Conservation (phyloP, 768 basidiomycete genomes). For the Trametes gibbosa region DNA sequence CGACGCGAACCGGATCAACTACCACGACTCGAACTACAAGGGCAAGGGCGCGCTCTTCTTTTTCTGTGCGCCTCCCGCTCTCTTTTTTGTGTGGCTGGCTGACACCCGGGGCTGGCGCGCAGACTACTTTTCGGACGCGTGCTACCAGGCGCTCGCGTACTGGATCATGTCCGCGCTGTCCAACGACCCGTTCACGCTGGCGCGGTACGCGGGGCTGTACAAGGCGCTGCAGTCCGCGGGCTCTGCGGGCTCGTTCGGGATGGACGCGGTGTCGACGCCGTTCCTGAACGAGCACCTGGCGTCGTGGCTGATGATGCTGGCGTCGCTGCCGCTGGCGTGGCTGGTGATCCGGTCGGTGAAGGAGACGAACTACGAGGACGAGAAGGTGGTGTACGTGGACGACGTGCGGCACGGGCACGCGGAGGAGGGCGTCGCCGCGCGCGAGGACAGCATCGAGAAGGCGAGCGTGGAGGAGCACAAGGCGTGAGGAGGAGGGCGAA, state of each 20-base stretch:
- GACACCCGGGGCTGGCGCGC: neutral
- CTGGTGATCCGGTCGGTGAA: slow-evolving; percentile 35
- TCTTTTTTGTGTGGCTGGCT: neutral
- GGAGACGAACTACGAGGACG: slow-evolving; percentile 38
- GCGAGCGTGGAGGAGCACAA: slow-evolving; percentile 9
- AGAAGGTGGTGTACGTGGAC: slow-evolving; percentile 31
- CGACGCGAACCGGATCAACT: slow-evolving; percentile 25
- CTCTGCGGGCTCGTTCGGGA: slow-evolving; percentile 40
- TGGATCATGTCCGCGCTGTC: slow-evolving; percentile 42
- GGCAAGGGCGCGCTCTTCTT: slow-evolving; percentile 39
- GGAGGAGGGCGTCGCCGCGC: slow-evolving; percentile 16
- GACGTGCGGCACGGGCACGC: slow-evolving; percentile 19
- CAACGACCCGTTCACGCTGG: slow-evolving; percentile 46
- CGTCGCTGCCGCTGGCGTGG: slow-evolving; percentile 35
- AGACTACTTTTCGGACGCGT: slow-evolving; percentile 40
- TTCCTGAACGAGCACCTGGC: slow-evolving; percentile 42
- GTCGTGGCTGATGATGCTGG: slow-evolving; percentile 35
- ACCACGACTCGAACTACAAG: slow-evolving; percentile 33
- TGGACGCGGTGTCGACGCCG: slow-evolving; percentile 45
- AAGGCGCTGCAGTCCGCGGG: slow-evolving; percentile 39
- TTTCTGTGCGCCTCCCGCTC: slow-evolving; percentile 31
- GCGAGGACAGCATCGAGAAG: slow-evolving; percentile 23
- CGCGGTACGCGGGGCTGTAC: slow-evolving; percentile 44
- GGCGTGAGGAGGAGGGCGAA: neutral
- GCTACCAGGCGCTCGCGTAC: slow-evolving; percentile 37